A percentile compares a stretch with the other conserved stretches of the same genome.
Conservation (phyloP, 371 early-diverging fungal genomes). For the Circinella minor region DNA sequence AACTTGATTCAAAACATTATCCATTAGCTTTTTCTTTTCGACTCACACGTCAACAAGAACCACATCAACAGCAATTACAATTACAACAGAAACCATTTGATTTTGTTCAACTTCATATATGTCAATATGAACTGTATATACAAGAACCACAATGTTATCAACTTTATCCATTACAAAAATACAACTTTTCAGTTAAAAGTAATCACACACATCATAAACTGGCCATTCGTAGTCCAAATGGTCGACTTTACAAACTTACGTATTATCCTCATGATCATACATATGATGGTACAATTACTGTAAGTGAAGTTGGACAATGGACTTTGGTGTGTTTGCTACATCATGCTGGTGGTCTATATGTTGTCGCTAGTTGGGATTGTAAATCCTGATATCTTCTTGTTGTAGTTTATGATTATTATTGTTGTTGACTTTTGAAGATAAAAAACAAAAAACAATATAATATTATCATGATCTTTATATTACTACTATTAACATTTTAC, state of each 20-base stretch:
- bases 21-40: constrained; percentile 38
- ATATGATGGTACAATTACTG: constrained; percentile 38
- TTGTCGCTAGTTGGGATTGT: constrained; percentile 48
- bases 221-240: constrained; percentile 48
- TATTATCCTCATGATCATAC: constrained; percentile 50
- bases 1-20: constrained; percentile 25
- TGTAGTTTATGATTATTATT: too few relatives aligned
- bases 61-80: background rate
- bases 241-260: constrained; percentile 42
- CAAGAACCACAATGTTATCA: constrained; percentile 53
- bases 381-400: background rate
- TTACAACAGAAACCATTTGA: constrained; percentile 24
- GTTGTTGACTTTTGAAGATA: too few relatives aligned
- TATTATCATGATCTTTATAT: too few relatives aligned
- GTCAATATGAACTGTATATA: constrained; percentile 44
- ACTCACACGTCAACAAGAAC: constrained; percentile 18
- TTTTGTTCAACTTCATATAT: constrained; percentile 46
- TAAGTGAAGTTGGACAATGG: constrained; percentile 49
- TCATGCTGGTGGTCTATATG: constrained; percentile 44
- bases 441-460: too few relatives aligned
- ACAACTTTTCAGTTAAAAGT: constrained; percentile 39
- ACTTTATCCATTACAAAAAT: constrained; percentile 48
- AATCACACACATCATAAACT: constrained; percentile 42
- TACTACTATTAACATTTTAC: too few relatives aligned
- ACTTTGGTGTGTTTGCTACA: constrained; percentile 44